These are phyloP conservation scores for Aspergillus eucalypticola DNA, from an alignment of 2,329 filamentous ascomycete genomes.

Conservation along the genomic window DNA sequence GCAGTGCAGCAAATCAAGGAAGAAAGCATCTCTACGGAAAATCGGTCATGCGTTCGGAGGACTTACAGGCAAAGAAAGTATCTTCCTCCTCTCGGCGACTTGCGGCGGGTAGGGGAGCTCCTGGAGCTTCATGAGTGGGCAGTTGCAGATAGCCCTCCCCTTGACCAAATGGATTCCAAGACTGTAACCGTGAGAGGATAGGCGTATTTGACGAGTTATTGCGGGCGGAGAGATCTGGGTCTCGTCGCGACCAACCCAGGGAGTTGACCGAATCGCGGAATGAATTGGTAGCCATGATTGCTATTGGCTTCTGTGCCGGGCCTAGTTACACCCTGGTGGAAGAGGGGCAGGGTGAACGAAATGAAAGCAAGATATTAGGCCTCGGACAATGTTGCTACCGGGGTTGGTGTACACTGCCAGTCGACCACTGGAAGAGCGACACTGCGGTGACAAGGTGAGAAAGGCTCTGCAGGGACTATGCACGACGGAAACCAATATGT, in stretches of 20 bases:
- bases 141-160: slow-evolving; percentile 85
- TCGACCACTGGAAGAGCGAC: slow-evolving; percentile 18
- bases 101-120: slow-evolving; percentile 82
- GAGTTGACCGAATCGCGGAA: slow-evolving; percentile 96
- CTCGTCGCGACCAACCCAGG: slow-evolving; percentile 87
- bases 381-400: slow-evolving; percentile 22
- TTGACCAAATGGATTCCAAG: slow-evolving; percentile 78
- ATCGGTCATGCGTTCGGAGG: slow-evolving; percentile 27
- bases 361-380: slow-evolving; percentile 19
- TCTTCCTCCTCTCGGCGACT: slow-evolving; percentile 90
- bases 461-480: slow-evolving; percentile 48
- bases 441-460: slow-evolving; percentile 22
- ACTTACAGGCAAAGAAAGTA: slow-evolving; percentile 92
- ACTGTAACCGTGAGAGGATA: slow-evolving; percentile 77
- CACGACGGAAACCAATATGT: slow-evolving; percentile 37
- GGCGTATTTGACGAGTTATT: slow-evolving; percentile 63
- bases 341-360: neutral
- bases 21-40: slow-evolving; percentile 9
- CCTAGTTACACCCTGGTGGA: neutral
- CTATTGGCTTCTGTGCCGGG: slow-evolving; percentile 11
- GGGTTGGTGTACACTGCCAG: slow-evolving; percentile 12
- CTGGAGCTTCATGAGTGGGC: slow-evolving; percentile 77
- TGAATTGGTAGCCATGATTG: slow-evolving; percentile 53
- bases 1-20: slow-evolving; percentile 24
- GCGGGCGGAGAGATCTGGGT: slow-evolving; percentile 72